Percentiles rank a stretch among this genome's conserved stretches.
Evolutionary conservation across 257 asterid species (phyloP).

Genomic region (Solanum piurae): DNA sequence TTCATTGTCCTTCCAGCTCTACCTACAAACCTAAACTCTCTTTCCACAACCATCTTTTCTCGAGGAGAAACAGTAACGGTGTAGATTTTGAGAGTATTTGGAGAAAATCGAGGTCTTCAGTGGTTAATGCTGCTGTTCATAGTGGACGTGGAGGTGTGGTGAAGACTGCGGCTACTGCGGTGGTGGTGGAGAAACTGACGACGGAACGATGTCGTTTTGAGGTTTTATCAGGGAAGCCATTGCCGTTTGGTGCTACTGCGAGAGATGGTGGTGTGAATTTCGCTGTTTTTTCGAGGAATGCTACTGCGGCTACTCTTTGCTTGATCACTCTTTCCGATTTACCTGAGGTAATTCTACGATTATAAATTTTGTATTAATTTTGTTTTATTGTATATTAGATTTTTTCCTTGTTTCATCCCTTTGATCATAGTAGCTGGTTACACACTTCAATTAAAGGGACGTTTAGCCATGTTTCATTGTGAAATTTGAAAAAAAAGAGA

Average conservation of each 20-base stretch:
- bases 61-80: background rate
- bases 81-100: background rate
- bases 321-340: slow-evolving; percentile 58
- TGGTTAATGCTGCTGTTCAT: slow-evolving; percentile 10
- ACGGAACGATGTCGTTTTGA: slow-evolving; percentile 27
- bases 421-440: background rate
- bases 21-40: slow-evolving; percentile 4
- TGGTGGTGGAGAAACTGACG: slow-evolving; percentile 55
- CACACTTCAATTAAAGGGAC: background rate
- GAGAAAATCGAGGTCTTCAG: background rate
- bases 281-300: slow-evolving; percentile 51
- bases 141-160: slow-evolving; percentile 39
- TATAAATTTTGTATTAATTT: background rate
- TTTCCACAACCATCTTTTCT: background rate
- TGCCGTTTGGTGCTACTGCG: slow-evolving; percentile 87
- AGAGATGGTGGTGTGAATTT: slow-evolving; percentile 87
- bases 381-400: background rate
- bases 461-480: background rate
- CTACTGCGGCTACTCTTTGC: slow-evolving; percentile 68
- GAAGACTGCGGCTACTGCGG: slow-evolving; percentile 48
- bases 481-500: background rate
- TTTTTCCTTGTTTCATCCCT: background rate
- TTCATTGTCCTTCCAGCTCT: slow-evolving; percentile 11
- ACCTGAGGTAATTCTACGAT: slow-evolving; percentile 29
- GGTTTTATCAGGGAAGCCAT: slow-evolving; percentile 59